Base-by-base conservation (phyloP, 2,329 filamentous ascomycete genomes). In the Fusarium sp. region DNA sequence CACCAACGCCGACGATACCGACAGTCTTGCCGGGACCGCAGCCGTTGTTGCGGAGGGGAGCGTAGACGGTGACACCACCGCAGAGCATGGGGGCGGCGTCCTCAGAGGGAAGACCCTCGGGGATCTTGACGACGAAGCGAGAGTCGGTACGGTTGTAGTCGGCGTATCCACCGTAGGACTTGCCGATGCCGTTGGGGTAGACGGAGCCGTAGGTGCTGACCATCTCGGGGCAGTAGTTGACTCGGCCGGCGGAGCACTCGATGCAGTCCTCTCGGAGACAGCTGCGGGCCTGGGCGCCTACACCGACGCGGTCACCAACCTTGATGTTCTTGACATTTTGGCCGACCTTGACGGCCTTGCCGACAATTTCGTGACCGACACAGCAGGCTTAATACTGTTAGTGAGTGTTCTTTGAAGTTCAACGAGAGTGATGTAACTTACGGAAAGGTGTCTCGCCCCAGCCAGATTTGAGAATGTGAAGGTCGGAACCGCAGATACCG, bases 311-410 rank as follows among this genome's bases (percentile, higher is more conserved):
- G 75, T 91, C 88, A 46, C 91, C 90, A 42, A 90, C 74, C 47
- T 84, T 82, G 77, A 92, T 83, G 47, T 82, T 68, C 22, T 76
- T 80, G 20, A 83, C 83, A 34, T 84, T 78, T 34, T 77, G 78
- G 41, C 88, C 88, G 40, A 90, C 80, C 29, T 84, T 84, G 48
- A 86, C 83, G 8, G 84, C 86, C 12, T 79, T 84, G 46, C 89
- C 89, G 67, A 91, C 84, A 46, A 91, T 91, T 73, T 91, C 89
- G 77, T 91, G 89, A 57, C 89, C 89, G 27, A 89, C 86, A 32
- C 85, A 86, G 78, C 83, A 85, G 44, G 83, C 83, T 30, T 32
- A 10, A 4, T 20, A 1, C 8, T 45, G 58, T 77, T 12, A 76
- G 47, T 49, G 40, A 10, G 4, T 60, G n/a, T 13, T 24, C 68